Conservation (phyloP, 257 asterid genomes). For the Forsythia viridissima region DNA sequence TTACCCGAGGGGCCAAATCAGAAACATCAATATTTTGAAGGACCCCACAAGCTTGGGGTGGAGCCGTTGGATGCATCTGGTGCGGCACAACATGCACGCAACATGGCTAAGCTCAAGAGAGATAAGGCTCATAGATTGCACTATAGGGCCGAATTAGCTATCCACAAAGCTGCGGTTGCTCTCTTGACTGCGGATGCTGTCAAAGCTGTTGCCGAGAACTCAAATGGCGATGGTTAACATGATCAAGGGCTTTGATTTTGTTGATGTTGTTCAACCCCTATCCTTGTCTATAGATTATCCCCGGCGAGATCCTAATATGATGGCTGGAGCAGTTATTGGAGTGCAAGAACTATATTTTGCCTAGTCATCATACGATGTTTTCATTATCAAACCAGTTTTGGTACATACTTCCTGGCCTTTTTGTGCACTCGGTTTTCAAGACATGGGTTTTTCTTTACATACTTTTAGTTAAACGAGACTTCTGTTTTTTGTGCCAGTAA, state of each 20-base stretch:
- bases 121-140: slow-evolving; percentile 73
- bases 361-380: slow-evolving; percentile 27
- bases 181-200: slow-evolving; percentile 78
- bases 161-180: slow-evolving; percentile 78
- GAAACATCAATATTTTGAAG: slow-evolving; percentile 40
- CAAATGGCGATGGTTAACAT: slow-evolving; percentile 36
- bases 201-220: slow-evolving; percentile 43
- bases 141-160: slow-evolving; percentile 64
- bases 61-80: slow-evolving; percentile 55
- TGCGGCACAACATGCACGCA: slow-evolving; percentile 60
- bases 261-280: not conserved
- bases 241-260: not conserved
- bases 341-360: slow-evolving; percentile 36
- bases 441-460: slow-evolving; percentile 20
- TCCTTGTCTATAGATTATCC: slow-evolving; percentile 21
- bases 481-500: slow-evolving; percentile 29
- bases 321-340: slow-evolving; percentile 24
- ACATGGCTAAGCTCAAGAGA: slow-evolving; percentile 77
- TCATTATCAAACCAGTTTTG: slow-evolving; percentile 34
- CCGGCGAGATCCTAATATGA: not conserved
- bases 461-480: slow-evolving; percentile 32
- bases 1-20: slow-evolving; percentile 52
- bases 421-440: slow-evolving; percentile 13
- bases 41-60: slow-evolving; percentile 34
- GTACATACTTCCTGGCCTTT: slow-evolving; percentile 37